phyloP scores from a whole-genome alignment of 2,329 filamentous ascomycete genomes.

The Onygenales sp. region DNA sequence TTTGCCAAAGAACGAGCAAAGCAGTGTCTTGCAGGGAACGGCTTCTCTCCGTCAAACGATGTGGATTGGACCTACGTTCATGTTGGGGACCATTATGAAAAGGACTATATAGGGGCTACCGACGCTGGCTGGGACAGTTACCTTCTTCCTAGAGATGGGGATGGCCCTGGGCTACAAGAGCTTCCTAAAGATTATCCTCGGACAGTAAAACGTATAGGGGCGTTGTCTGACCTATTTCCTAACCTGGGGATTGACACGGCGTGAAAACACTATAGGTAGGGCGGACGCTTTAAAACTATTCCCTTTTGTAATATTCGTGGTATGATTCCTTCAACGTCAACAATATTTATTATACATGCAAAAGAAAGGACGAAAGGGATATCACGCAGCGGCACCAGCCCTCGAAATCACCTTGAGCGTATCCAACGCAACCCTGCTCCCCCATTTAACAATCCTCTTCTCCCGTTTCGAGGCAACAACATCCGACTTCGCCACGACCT shows the following conservation, averaged over 20 bases:
- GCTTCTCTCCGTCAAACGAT: not conserved
- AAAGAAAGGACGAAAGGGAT: not conserved
- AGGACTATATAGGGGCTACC: conserved; percentile 31
- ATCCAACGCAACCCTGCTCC: conserved; percentile 32
- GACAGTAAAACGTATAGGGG: conserved; percentile 3
- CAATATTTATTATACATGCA: not conserved
- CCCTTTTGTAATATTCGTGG: not conserved
- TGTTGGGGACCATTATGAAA: conserved; percentile 36
- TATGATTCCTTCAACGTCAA: not conserved
- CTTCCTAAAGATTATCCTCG: not conserved
- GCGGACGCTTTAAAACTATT: not conserved
- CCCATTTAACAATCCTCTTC: conserved; percentile 40
- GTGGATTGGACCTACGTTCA: conserved; percentile 27
- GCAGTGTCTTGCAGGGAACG: conserved; percentile 3
- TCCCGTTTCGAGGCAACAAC: conserved; percentile 42
- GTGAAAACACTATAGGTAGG: not conserved
- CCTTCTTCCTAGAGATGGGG: conserved; percentile 9
- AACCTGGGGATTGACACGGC: conserved; percentile 1
- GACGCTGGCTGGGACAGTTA: conserved; percentile 28
- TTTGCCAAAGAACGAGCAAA: conserved; percentile 25
- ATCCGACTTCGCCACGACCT: conserved; percentile 60
- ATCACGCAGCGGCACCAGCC: not conserved
- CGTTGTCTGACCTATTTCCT: conserved; percentile 6
- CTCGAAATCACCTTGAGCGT: conserved; percentile 26
- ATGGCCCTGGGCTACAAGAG: not conserved